Conservation (phyloP, 2,329 filamentous ascomycete species). For the Fusarium duplospermum region DNA sequence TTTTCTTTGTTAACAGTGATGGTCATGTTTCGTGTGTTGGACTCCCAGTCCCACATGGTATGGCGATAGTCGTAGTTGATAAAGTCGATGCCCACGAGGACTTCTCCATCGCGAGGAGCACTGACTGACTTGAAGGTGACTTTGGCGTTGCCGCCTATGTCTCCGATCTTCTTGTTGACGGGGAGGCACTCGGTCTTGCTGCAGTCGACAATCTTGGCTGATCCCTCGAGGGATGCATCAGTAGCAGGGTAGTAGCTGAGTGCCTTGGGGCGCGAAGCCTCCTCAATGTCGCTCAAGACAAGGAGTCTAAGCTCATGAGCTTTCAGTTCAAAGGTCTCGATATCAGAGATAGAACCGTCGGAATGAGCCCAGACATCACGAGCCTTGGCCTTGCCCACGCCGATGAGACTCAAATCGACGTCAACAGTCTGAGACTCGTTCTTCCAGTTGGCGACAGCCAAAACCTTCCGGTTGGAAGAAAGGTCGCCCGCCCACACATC, state of each 20-base stretch:
- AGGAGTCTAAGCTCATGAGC: conserved; percentile 55
- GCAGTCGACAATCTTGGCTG: conserved; percentile 51
- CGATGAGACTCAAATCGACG: conserved; percentile 54
- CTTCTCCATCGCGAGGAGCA: conserved; percentile 46
- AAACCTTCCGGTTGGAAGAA: conserved; percentile 55
- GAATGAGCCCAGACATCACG: conserved; percentile 55
- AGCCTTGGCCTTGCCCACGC: conserved; percentile 53
- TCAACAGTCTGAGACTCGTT: conserved; percentile 56
- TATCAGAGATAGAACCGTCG: conserved; percentile 49
- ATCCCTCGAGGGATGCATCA: conserved; percentile 51
- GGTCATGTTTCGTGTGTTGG: conserved; percentile 63
- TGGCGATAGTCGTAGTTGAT: conserved; percentile 65
- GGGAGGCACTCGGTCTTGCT: conserved; percentile 55
- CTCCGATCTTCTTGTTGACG: conserved; percentile 55
- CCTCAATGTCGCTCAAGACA: conserved; percentile 50
- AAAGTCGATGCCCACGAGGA: conserved; percentile 60
- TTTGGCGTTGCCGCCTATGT: conserved; percentile 48
- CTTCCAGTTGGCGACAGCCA: conserved; percentile 63
- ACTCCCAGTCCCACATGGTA: conserved; percentile 55
- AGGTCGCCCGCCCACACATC: conserved; percentile 64
- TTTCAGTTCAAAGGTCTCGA: conserved; percentile 48
- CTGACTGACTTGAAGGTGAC: conserved; percentile 51
- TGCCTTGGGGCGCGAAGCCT: conserved; percentile 33
- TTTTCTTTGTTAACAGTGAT: conserved; percentile 57
- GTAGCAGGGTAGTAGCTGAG: conserved; percentile 55